Conservation (phyloP, 257 asterid genomes). For the Coffea canephora region DNA sequence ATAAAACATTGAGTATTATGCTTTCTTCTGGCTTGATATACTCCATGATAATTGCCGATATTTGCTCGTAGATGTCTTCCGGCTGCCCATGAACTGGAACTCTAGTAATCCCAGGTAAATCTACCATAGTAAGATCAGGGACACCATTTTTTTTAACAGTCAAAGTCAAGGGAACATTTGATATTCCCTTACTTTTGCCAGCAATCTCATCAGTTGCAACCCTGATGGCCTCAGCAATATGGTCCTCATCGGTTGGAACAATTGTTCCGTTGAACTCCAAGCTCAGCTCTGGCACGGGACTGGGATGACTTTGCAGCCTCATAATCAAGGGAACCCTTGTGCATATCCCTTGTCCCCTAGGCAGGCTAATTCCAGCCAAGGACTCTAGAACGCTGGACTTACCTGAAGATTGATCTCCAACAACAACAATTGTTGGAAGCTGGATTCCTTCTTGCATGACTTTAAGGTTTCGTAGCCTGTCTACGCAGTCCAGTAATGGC, state of each 20-base stretch:
- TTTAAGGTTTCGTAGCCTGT: slow-evolving; percentile 15
- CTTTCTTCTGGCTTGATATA: slow-evolving; percentile 20
- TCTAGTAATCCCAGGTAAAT: slow-evolving; percentile 23
- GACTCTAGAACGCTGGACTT: slow-evolving; percentile 23
- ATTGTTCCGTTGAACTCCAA: background rate
- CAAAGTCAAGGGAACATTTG: slow-evolving; percentile 13
- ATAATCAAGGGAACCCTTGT: slow-evolving; percentile 21
- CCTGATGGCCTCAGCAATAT: slow-evolving; percentile 5
- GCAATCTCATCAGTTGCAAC: slow-evolving; percentile 16
- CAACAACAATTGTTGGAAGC: slow-evolving; percentile 23
- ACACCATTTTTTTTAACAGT: slow-evolving; percentile 10
- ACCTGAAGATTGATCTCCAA: slow-evolving; percentile 24
- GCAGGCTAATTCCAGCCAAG: slow-evolving; percentile 19
- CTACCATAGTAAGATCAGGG: slow-evolving; percentile 20
- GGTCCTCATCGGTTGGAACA: background rate
- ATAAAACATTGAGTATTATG: slow-evolving; percentile 15
- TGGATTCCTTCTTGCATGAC: slow-evolving; percentile 25
- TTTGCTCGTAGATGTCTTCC: slow-evolving; percentile 22
- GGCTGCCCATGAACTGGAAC: slow-evolving; percentile 27
- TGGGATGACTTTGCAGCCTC: slow-evolving; percentile 15
- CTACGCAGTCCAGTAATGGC: slow-evolving; percentile 12
- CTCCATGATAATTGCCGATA: slow-evolving; percentile 11
- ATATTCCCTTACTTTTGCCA: slow-evolving; percentile 12
- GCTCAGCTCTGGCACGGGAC: background rate
- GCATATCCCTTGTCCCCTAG: slow-evolving; percentile 23